Evolutionary conservation across 371 early-diverging fungal genomes (phyloP).

Genomic region (Haplosporangium sp.): DNA sequence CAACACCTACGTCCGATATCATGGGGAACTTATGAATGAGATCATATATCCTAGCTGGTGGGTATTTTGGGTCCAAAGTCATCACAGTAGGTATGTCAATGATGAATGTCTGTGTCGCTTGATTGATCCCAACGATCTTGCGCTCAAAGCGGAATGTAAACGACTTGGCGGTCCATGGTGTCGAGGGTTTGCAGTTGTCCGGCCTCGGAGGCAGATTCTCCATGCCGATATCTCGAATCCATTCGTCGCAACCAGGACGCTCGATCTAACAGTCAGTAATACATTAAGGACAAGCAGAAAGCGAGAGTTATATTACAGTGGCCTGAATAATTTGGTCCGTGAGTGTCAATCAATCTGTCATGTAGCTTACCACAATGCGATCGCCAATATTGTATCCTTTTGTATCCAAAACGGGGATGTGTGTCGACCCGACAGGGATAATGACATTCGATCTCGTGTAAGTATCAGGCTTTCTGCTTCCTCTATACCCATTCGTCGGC

Average conservation of each 20-base stretch:
- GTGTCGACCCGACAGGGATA: constrained; percentile 31
- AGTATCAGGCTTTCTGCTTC: constrained; percentile 33
- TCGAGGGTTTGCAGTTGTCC: constrained; percentile 14
- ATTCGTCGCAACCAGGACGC: constrained; percentile 45
- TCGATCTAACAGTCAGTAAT: constrained; percentile 22
- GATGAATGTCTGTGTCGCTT: constrained; percentile 24
- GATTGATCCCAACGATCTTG: constrained; percentile 42
- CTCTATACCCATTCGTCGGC: constrained; percentile 49
- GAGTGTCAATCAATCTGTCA: too few species aligned
- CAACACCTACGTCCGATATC: constrained; percentile 45
- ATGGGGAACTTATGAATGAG: constrained; percentile 42
- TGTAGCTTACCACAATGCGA: constrained; percentile 35
- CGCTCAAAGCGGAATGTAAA: constrained; percentile 51
- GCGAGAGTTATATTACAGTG: not conserved
- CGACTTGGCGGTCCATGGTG: constrained; percentile 35
- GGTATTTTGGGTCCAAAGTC: constrained; percentile 49
- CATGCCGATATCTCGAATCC: constrained; percentile 50
- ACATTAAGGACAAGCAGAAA: not conserved
- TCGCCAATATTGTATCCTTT: constrained; percentile 46
- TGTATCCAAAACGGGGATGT: constrained; percentile 36
- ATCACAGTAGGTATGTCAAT: constrained; percentile 53
- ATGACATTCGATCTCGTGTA: constrained; percentile 20
- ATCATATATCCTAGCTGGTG: constrained; percentile 40
- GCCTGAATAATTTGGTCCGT: not conserved
- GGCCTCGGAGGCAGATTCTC: constrained; percentile 35